A percentile compares a stretch with the other conserved stretches of the same genome.
Conservation (phyloP, 208 protist species). For the Phytomonas serpens region DNA sequence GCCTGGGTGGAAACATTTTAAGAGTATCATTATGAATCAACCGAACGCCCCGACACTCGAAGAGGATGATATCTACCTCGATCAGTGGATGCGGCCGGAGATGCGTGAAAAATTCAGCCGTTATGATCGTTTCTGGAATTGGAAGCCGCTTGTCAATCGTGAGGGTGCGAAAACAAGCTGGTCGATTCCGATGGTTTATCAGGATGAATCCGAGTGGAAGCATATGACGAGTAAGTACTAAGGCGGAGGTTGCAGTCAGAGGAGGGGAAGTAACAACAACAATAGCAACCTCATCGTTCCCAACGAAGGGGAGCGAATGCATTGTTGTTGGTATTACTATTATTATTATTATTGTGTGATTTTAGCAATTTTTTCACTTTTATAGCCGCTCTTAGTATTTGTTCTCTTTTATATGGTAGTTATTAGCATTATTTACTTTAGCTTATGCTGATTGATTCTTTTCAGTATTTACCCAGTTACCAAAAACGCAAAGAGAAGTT, state of each 20-base stretch:
- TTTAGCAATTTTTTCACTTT: background rate
- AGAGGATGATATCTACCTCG: constrained; percentile 86
- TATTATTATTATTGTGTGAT: background rate
- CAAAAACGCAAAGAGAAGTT: too few relatives aligned
- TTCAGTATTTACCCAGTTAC: too few relatives aligned
- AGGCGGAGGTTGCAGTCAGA: constrained; percentile 1
- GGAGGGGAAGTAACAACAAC: background rate
- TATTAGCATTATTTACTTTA: constrained; percentile 10
- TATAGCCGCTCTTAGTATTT: constrained; percentile 7
- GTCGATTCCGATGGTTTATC: constrained; percentile 63
- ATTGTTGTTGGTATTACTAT: background rate
- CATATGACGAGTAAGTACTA: constrained; percentile 84
- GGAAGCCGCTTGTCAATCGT: constrained; percentile 83
- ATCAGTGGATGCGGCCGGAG: constrained; percentile 84
- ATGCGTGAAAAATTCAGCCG: constrained; percentile 75
- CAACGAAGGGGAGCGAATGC: background rate
- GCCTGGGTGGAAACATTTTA: constrained; percentile 77
- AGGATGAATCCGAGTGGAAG: constrained; percentile 81
- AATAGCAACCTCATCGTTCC: background rate
- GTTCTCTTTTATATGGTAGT: constrained; percentile 2
- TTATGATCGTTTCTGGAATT: constrained; percentile 83
- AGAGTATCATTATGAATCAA: constrained; percentile 53
- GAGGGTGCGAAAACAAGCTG: constrained; percentile 74
- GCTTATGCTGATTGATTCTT: constrained; percentile 7
- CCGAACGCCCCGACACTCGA: constrained; percentile 73